These are phyloP conservation scores for Rhodotorula graminis DNA, from an alignment of 768 basidiomycete genomes.

Conservation along the genomic window DNA sequence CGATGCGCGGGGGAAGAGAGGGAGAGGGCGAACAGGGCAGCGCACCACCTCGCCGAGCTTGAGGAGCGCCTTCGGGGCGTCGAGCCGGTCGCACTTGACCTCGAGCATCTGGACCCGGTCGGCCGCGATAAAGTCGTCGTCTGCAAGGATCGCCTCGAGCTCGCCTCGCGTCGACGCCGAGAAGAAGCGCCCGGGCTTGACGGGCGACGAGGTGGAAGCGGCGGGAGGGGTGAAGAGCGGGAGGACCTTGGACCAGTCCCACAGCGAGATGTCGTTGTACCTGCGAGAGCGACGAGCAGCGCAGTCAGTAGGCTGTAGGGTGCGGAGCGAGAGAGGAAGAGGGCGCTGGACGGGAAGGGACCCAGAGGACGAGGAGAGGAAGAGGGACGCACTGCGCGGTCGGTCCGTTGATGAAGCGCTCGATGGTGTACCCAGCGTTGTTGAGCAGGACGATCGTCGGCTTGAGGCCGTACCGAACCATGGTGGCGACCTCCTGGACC, in stretches of 20 bases:
- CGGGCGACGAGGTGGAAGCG: conserved; percentile 13
- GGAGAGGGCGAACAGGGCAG: background rate
- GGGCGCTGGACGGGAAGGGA: background rate
- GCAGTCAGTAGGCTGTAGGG: background rate
- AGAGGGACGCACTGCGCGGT: conserved; percentile 48
- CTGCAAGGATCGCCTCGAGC: conserved; percentile 63
- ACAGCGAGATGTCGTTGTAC: conserved; percentile 81
- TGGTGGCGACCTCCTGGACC: conserved; percentile 55
- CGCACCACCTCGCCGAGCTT: conserved; percentile 37
- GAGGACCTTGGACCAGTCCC: conserved; percentile 52
- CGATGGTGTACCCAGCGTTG: conserved; percentile 67
- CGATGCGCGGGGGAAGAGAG: background rate
- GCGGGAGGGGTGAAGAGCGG: conserved; percentile 44
- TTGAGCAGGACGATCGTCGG: conserved; percentile 53
- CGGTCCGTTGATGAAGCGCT: conserved; percentile 57
- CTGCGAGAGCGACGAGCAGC: conserved; percentile 35
- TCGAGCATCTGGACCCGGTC: conserved; percentile 67
- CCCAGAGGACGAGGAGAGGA: background rate
- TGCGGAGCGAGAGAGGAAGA: background rate
- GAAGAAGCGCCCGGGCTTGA: conserved; percentile 41
- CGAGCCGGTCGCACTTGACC: conserved; percentile 65
- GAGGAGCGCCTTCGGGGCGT: conserved; percentile 57
- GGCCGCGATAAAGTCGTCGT: conserved; percentile 59
- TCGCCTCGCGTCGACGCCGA: conserved; percentile 54
- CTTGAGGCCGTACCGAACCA: conserved; percentile 65